Conservation (phyloP, 75 land plant genomes). For the Azolla pinnata region DNA sequence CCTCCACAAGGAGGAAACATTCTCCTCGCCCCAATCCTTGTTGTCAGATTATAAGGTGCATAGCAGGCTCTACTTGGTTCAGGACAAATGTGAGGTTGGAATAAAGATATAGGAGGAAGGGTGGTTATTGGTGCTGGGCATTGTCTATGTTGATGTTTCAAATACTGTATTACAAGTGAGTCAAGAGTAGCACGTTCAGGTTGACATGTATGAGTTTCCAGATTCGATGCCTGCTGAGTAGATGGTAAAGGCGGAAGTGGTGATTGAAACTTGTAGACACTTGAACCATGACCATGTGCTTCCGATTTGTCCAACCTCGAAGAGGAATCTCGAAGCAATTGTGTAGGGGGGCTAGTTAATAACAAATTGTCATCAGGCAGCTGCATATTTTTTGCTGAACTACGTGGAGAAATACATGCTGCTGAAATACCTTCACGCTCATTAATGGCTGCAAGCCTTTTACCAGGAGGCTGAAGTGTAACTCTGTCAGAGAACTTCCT, state of each 20-base stretch:
- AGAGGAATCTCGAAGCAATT: neutral
- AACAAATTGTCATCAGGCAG: neutral
- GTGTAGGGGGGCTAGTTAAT: neutral
- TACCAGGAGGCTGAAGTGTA: slow-evolving; percentile 26
- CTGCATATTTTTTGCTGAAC: slow-evolving; percentile 15
- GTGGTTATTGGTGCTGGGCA: slow-evolving; percentile 98
- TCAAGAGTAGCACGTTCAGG: slow-evolving; percentile 76
- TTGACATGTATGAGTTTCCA: slow-evolving; percentile 39
- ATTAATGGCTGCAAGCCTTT: slow-evolving; percentile 38
- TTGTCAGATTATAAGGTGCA: slow-evolving; percentile 76
- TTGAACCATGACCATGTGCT: too few relatives aligned
- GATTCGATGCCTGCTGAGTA: too few relatives aligned
- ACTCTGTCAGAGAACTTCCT: slow-evolving; percentile 65
- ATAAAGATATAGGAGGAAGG: slow-evolving; percentile 86
- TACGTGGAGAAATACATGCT: slow-evolving; percentile 33
- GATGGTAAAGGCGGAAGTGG: too few relatives aligned
- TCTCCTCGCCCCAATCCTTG: slow-evolving; percentile 61
- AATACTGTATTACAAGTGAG: slow-evolving; percentile 88
- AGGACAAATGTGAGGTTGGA: slow-evolving; percentile 95
- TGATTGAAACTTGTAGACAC: too few relatives aligned
- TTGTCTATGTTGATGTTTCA: slow-evolving; percentile 98
- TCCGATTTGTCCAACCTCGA: neutral
- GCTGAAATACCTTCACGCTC: slow-evolving; percentile 46
- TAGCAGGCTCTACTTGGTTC: slow-evolving; percentile 75
- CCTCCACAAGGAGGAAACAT: slow-evolving; percentile 60